A percentile compares a stretch with the other conserved stretches of the same genome.
Evolutionary conservation across 169 alveolate species (phyloP).

Genomic region (Perkinsus olseni): DNA sequence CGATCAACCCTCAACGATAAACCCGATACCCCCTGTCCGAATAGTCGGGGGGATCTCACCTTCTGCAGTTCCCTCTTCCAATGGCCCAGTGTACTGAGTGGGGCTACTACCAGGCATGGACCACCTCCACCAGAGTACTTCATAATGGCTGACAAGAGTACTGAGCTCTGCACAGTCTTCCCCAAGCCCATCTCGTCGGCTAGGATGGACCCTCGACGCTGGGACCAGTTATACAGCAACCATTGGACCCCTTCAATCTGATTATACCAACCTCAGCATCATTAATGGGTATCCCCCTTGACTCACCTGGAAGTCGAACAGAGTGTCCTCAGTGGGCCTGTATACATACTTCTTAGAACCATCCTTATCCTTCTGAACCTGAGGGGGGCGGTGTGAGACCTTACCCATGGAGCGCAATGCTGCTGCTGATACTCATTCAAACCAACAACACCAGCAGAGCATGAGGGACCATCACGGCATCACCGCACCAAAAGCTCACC

Average conservation of each 20-base stretch:
- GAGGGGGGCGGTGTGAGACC: no score
- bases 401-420: no score
- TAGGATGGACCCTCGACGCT: slow-evolving; percentile 6
- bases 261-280: neutral
- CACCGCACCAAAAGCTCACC: no score
- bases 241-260: neutral
- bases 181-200: slow-evolving; percentile 17
- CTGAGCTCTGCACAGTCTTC: neutral
- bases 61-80: neutral
- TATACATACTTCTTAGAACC: neutral
- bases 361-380: neutral
- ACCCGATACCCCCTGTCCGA: no score
- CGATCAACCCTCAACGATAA: no score
- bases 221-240: neutral
- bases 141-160: neutral
- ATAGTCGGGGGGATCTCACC: no score
- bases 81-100: neutral
- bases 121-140: neutral
- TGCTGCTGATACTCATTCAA: no score
- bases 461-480: no score
- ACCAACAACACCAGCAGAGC: no score
- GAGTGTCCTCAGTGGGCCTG: neutral
- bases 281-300: neutral
- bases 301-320: neutral
- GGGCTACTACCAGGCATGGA: neutral